Conservation (phyloP, 176 grass and related monocot species). For the Tillandsia fasciculata region DNA sequence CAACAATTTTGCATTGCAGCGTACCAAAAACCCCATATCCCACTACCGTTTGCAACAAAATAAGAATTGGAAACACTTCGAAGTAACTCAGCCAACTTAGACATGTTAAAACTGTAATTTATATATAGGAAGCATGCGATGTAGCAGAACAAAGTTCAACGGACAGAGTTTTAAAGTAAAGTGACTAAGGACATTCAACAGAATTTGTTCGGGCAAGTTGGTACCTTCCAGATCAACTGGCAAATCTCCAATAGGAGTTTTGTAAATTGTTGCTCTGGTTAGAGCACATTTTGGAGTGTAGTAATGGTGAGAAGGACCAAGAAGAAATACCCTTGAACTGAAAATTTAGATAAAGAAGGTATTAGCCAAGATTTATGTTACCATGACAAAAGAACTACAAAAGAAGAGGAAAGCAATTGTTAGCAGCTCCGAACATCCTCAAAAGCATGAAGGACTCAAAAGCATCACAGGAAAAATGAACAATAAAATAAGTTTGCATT, state of each 20-base stretch:
- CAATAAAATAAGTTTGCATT: background rate
- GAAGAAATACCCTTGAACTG: constrained; percentile 91
- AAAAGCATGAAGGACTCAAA: background rate
- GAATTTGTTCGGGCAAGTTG: background rate
- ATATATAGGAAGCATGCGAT: background rate
- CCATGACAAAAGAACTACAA: constrained; percentile 1
- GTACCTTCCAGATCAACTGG: constrained; percentile 86
- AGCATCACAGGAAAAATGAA: background rate
- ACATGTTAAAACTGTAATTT: background rate
- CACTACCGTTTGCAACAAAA: too few relatives aligned
- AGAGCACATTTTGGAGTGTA: constrained; percentile 94
- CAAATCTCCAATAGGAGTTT: constrained; percentile 81
- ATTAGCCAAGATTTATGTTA: constrained; percentile 3
- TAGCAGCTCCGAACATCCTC: background rate
- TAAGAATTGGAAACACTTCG: too few relatives aligned
- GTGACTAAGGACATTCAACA: background rate
- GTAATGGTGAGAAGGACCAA: constrained; percentile 95
- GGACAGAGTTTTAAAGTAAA: background rate
- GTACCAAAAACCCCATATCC: too few relatives aligned
- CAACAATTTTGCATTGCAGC: too few relatives aligned
- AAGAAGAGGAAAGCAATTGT: background rate
- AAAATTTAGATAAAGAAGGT: constrained; percentile 20
- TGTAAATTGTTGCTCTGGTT: constrained; percentile 66
- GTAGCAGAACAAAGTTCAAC: background rate
- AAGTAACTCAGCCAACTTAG: too few relatives aligned